Evolutionary conservation across 768 basidiomycete genomes (phyloP).

Genomic region (Mycena pura): DNA sequence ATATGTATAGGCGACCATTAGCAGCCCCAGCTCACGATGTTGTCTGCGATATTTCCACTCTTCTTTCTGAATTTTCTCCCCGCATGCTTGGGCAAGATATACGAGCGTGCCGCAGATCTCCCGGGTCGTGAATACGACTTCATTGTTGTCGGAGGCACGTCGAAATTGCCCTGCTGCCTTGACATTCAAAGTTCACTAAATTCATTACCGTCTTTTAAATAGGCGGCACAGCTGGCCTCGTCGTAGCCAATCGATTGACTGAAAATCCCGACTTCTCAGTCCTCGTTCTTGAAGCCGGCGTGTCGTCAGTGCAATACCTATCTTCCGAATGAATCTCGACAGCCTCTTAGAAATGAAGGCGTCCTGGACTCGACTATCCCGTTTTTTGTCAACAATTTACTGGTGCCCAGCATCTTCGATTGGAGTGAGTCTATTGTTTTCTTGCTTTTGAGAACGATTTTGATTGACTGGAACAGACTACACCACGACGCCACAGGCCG

Average conservation of each 20-base stretch:
- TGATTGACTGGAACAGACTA: neutral
- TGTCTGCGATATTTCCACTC: too few species aligned
- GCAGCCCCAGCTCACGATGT: too few species aligned
- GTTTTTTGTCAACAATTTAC: conserved; percentile 19
- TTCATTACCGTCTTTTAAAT: too few species aligned
- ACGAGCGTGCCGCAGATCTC: neutral
- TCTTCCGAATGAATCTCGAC: too few species aligned
- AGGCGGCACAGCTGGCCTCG: conserved; percentile 17
- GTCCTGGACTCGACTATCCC: conserved; percentile 25
- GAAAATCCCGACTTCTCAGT: conserved; percentile 17
- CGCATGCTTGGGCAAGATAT: neutral
- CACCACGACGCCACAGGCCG: neutral
- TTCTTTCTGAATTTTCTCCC: too few species aligned
- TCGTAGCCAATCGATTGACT: conserved; percentile 15
- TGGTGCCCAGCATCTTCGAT: conserved; percentile 33
- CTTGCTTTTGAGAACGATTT: neutral
- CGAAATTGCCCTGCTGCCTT: too few species aligned
- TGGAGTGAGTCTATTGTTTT: conserved; percentile 31
- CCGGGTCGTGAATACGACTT: neutral
- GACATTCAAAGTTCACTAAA: too few species aligned
- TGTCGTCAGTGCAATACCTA: too few species aligned
- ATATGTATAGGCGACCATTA: too few species aligned
- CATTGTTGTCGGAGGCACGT: neutral
- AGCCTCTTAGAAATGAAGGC: conserved; percentile 26
- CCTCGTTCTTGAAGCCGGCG: neutral